Conservation (phyloP, 2,329 filamentous ascomycete species). For the Domatiomyces catenatus region DNA sequence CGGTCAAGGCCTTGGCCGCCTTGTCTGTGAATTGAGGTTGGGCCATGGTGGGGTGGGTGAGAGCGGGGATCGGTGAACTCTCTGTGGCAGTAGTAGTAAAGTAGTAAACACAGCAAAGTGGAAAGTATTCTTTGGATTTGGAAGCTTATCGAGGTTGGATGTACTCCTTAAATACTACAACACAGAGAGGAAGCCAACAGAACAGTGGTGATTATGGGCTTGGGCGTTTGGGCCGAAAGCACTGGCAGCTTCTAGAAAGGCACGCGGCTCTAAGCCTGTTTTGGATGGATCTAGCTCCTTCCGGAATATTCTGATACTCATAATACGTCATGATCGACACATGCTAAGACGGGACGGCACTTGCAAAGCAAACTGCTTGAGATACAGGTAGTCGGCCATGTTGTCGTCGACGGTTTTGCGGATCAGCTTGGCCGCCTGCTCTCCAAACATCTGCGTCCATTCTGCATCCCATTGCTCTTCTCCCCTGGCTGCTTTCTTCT, state of each 20-base stretch:
- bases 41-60: slow-evolving; percentile 19
- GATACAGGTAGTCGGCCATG: slow-evolving; percentile 46
- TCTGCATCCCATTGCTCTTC: slow-evolving; percentile 44
- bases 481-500: slow-evolving; percentile 24
- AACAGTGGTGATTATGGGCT: not conserved
- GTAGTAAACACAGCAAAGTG: not conserved
- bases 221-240: not conserved
- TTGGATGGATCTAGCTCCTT: not conserved
- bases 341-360: slow-evolving; percentile 19
- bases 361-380: slow-evolving; percentile 51
- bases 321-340: not conserved
- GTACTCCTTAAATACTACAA: too few relatives aligned
- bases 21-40: slow-evolving; percentile 82
- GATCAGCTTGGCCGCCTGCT: slow-evolving; percentile 43
- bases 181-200: not conserved
- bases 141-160: not conserved
- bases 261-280: not conserved
- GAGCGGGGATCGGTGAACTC: not conserved
- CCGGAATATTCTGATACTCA: not conserved
- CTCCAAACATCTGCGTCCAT: slow-evolving; percentile 47
- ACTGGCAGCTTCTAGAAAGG: not conserved
- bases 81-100: not conserved
- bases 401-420: slow-evolving; percentile 43
- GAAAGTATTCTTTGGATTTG: not conserved
- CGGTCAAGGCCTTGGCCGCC: slow-evolving; percentile 75